phyloP scores from a whole-genome alignment of 2,329 filamentous ascomycete species.

The Fusarium sp. region DNA sequence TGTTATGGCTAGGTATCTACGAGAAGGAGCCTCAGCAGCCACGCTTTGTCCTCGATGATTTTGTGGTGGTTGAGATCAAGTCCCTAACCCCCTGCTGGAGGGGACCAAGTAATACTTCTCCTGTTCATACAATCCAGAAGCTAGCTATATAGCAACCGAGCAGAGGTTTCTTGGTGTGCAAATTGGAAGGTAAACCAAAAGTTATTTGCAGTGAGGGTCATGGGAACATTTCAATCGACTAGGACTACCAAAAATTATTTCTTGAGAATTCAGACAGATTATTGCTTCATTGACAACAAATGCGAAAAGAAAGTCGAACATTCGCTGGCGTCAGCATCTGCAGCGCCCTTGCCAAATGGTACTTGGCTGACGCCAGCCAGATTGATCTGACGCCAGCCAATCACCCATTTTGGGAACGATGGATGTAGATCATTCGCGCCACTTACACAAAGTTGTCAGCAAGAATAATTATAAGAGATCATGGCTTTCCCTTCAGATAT shows the following conservation, averaged over 20 bases:
- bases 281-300: not conserved
- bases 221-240: no score
- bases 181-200: no score
- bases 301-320: not conserved
- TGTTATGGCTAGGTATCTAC: no score
- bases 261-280: not conserved
- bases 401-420: not conserved
- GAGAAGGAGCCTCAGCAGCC: no score
- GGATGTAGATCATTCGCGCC: not conserved
- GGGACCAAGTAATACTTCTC: not conserved
- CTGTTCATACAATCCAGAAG: not conserved
- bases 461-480: not conserved
- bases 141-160: not conserved
- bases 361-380: constrained; percentile 6
- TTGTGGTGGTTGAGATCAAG: not conserved
- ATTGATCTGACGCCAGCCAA: constrained; percentile 5
- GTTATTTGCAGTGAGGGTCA: no score
- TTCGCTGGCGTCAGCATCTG: no score
- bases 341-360: not conserved
- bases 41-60: not conserved
- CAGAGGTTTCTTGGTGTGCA: not conserved
- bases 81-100: not conserved
- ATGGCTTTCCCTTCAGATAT: not conserved
- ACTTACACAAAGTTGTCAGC: not conserved
- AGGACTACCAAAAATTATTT: no score